These are phyloP conservation scores for Platanus orientalis DNA, from an alignment of 164 flowering plant genomes.

Conservation along the genomic window DNA sequence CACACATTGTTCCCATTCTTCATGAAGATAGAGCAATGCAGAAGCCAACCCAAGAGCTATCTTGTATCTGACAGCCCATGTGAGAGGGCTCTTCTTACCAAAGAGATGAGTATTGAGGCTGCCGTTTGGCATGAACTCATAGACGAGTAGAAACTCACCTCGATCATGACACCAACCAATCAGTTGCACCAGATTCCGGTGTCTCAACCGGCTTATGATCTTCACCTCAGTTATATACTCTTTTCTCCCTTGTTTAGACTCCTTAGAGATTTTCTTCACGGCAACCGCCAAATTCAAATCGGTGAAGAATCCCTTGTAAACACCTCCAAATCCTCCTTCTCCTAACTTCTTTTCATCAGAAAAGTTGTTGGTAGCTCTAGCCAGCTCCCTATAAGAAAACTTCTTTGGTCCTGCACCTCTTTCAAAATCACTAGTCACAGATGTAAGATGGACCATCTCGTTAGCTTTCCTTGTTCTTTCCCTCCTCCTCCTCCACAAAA, in stretches of 20 bases:
- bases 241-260: constrained; percentile 25
- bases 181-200: constrained; percentile 44
- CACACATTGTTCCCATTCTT: constrained; percentile 51
- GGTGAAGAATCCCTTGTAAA: constrained; percentile 7
- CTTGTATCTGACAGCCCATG: constrained; percentile 31
- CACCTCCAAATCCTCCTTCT: too few species aligned
- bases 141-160: constrained; percentile 40
- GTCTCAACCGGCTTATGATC: constrained; percentile 26
- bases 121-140: constrained; percentile 52
- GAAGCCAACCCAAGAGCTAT: constrained; percentile 35
- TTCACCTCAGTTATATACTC: constrained; percentile 26
- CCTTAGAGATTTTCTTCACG: constrained; percentile 21
- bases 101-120: constrained; percentile 45
- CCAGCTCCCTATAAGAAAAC: constrained; percentile 17
- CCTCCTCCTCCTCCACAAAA: neutral
- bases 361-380: constrained; percentile 22
- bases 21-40: constrained; percentile 46
- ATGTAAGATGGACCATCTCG: too few species aligned
- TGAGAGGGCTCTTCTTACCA: constrained; percentile 12
- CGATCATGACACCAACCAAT: constrained; percentile 50
- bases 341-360: constrained; percentile 22
- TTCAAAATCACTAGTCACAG: too few species aligned
- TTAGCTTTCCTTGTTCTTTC: neutral
- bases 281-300: constrained; percentile 14
- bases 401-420: constrained; percentile 15